phyloP scores from a whole-genome alignment of 2,329 filamentous ascomycete species.

The Apiospora saccharicola region DNA sequence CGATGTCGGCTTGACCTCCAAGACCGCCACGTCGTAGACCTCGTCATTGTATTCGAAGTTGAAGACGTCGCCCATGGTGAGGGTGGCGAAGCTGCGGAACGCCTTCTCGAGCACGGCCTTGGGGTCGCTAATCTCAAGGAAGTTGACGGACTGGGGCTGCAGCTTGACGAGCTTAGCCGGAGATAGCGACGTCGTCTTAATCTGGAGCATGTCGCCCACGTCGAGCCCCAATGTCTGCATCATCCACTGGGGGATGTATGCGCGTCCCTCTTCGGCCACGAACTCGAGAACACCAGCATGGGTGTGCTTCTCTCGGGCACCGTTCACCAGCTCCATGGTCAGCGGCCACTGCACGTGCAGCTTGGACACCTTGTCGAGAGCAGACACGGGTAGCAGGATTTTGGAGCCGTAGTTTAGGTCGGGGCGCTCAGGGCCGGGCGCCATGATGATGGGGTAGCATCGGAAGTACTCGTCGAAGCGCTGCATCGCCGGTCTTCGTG shows the following conservation, averaged over 20 bases:
- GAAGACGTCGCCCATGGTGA: slow-evolving; percentile 94
- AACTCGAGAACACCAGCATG: slow-evolving; percentile 97
- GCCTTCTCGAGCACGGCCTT: slow-evolving; percentile 97
- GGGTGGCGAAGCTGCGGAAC: slow-evolving; percentile 92
- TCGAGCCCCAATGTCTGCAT: slow-evolving; percentile 93
- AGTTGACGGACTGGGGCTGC: slow-evolving; percentile 90
- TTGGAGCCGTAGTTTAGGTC: slow-evolving; percentile 97
- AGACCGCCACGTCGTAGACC: slow-evolving; percentile 88
- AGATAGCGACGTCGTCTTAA: slow-evolving; percentile 92
- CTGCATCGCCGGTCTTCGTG: slow-evolving; percentile 62
- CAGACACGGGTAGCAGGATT: slow-evolving; percentile 95
- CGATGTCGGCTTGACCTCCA: slow-evolving; percentile 89
- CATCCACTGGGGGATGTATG: slow-evolving; percentile 96
- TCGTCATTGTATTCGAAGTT: slow-evolving; percentile 97
- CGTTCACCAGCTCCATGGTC: slow-evolving; percentile 95
- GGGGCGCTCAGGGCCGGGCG: slow-evolving; percentile 86
- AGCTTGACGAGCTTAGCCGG: slow-evolving; percentile 94
- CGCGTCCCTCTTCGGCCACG: slow-evolving; percentile 94
- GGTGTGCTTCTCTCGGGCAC: slow-evolving; percentile 78
- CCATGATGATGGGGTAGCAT: slow-evolving; percentile 95
- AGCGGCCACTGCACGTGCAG: slow-evolving; percentile 97
- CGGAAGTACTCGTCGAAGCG: slow-evolving; percentile 99
- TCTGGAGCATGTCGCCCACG: slow-evolving; percentile 91
- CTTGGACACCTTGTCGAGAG: slow-evolving; percentile 94
- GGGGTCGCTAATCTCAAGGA: slow-evolving; percentile 96